Conservation (phyloP, 192 early-diverging fungal species). For the Phycomyces blakesleeanus region DNA sequence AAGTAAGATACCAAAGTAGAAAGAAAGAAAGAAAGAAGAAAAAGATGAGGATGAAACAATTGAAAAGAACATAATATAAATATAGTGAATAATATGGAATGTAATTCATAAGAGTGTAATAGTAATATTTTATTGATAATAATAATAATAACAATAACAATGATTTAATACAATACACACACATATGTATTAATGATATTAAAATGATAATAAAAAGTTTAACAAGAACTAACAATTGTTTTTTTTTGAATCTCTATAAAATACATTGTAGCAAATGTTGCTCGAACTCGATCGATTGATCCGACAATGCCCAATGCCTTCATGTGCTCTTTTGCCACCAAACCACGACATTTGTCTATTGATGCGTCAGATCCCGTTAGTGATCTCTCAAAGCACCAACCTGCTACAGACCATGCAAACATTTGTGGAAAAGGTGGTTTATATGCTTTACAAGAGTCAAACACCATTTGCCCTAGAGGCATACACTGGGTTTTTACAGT, state of each 20-base stretch:
- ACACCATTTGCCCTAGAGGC: slow-evolving; percentile 68
- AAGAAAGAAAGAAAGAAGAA: background rate
- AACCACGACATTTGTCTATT: slow-evolving; percentile 73
- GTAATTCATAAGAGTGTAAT: too few relatives aligned
- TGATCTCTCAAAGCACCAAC: slow-evolving; percentile 63
- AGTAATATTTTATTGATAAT: too few relatives aligned
- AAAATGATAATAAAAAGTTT: background rate
- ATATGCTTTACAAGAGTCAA: slow-evolving; percentile 73
- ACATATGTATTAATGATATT: too few relatives aligned
- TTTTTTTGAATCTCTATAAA: background rate
- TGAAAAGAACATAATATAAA: background rate
- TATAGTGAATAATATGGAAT: too few relatives aligned
- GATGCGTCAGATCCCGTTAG: slow-evolving; percentile 65
- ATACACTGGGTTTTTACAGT: slow-evolving; percentile 77
- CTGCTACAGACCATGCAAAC: slow-evolving; percentile 73
- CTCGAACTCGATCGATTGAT: slow-evolving; percentile 75
- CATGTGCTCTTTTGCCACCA: slow-evolving; percentile 62
- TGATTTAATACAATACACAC: background rate
- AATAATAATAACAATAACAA: too few relatives aligned
- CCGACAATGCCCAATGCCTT: slow-evolving; percentile 39
- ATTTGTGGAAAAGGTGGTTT: slow-evolving; percentile 82
- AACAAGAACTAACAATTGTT: background rate
- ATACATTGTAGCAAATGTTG: slow-evolving; percentile 31
- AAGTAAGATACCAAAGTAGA: background rate
- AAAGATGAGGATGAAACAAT: background rate